Base-by-base conservation (phyloP, 129 eudicot genomes). In the Arctium minus region DNA sequence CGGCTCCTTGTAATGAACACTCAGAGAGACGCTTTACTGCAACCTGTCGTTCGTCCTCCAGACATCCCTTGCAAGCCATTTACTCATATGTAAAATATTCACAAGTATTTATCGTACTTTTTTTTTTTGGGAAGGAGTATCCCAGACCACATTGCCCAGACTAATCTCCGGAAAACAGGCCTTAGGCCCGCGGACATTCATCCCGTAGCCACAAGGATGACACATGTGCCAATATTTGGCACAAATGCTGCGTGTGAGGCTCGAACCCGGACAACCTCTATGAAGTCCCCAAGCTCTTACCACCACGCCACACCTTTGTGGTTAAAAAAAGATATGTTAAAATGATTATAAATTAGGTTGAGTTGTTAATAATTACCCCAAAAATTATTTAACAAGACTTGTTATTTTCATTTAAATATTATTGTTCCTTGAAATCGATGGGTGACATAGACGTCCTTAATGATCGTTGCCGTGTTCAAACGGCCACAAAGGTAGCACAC, bases 11-110 rank as follows among this genome's bases (percentile, higher is more conserved):
- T 9, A 72, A 30, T 2, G 86, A 83, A 27, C 39, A 15, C 13
- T 8, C 27, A 18, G 86, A 38, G 44, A 83, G 86, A 27, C 82
- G 74, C 40, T 83, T 83, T 36, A 83, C 83, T 46, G 86, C 86
- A 1, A 83, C 36, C 32, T 84, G 75, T 33, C 32, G 79, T 62
- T 74, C 83, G 0, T 46, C 71, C n/a, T 78, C 60, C 44, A 80
- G 29, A 29, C 15, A 48, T 12, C 84, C 87, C 87, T 85, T 77
- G 50, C 10, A 68, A 75, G 64, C 44, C 44, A 40, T 15, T 85
- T 64, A 11, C 39, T 56, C 36, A 22, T 22, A 67, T 83, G 33
- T 39, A 71, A 67, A 72, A 65, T n/a, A 4, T 9, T 32, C 29
- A 62, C 67, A 56, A 77, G 1, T 50, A 50, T 50, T 50, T 50